phyloP scores from a whole-genome alignment of 108 stramenopile species.

The Fragilariopsis cylindrus region DNA sequence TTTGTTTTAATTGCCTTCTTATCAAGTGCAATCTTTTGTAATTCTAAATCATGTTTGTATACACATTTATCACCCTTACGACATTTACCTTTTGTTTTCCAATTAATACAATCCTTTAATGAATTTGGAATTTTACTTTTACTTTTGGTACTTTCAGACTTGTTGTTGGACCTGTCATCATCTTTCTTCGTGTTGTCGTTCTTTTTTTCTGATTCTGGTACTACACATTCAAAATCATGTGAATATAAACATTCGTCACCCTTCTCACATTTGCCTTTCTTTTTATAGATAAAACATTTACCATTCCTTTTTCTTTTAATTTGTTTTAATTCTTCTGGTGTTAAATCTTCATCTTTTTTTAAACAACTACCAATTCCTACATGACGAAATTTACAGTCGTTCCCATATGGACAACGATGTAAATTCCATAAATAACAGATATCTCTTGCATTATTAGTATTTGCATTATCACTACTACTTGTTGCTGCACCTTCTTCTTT shows the following conservation, averaged over 20 bases:
- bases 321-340: not conserved
- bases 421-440: slow-evolving; percentile 69
- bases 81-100: slow-evolving; percentile 84
- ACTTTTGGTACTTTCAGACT: not conserved
- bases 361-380: slow-evolving; percentile 65
- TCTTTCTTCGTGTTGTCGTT: slow-evolving; percentile 14
- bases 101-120: slow-evolving; percentile 76
- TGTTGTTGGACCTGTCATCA: not conserved
- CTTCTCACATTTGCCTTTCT: slow-evolving; percentile 60
- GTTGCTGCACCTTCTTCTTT: slow-evolving; percentile 21
- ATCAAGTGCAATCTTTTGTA: slow-evolving; percentile 40
- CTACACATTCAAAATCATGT: slow-evolving; percentile 49
- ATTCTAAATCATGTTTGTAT: slow-evolving; percentile 58
- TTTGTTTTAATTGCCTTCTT: slow-evolving; percentile 41
- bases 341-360: slow-evolving; percentile 17
- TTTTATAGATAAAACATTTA: slow-evolving; percentile 72
- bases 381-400: slow-evolving; percentile 74
- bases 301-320: slow-evolving; percentile 43
- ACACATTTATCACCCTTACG: slow-evolving; percentile 66
- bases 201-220: slow-evolving; percentile 3
- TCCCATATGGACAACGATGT: slow-evolving; percentile 69
- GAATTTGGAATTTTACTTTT: slow-evolving; percentile 5
- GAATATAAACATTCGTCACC: slow-evolving; percentile 74
- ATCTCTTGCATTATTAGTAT: slow-evolving; percentile 15
- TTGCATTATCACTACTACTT: slow-evolving; percentile 16